A percentile compares a stretch with the other conserved stretches of the same genome.
Evolutionary conservation across 305 asterid species (phyloP).

Genomic region (Solanum hybrid): DNA sequence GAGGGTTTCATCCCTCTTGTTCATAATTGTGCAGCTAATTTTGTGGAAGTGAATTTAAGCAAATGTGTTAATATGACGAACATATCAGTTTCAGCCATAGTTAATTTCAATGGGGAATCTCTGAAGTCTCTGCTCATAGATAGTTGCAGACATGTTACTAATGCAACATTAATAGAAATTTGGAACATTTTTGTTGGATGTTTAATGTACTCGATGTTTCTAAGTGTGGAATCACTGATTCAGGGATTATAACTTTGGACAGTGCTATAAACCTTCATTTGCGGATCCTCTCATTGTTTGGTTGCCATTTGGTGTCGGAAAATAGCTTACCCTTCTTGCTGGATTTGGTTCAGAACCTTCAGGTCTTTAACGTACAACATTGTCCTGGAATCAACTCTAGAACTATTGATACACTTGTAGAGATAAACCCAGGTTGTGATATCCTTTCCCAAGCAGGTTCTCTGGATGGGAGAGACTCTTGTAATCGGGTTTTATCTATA

Average conservation of each 20-base stretch:
- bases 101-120: not conserved
- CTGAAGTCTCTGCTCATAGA: not conserved
- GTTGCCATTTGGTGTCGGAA: not conserved
- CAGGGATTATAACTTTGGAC: not conserved
- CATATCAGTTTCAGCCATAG: no score
- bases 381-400: not conserved
- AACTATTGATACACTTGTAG: not conserved
- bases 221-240: not conserved
- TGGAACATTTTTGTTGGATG: not conserved
- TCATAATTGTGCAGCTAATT: not conserved
- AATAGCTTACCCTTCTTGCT: not conserved
- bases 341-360: not conserved
- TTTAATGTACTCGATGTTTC: not conserved
- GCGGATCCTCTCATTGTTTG: not conserved
- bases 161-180: not conserved
- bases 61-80: not conserved
- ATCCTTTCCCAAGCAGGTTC: not conserved
- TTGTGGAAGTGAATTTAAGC: not conserved
- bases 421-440: not conserved
- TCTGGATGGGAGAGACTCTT: not conserved
- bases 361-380: not conserved
- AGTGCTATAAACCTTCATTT: not conserved
- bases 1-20: not conserved
- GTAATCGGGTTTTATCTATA: not conserved
- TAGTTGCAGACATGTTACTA: not conserved